Evolutionary conservation across 2,329 filamentous ascomycete genomes (phyloP), one percentile per base, ranked within the genome.

Genomic region (Cercospora beticola): DNA sequence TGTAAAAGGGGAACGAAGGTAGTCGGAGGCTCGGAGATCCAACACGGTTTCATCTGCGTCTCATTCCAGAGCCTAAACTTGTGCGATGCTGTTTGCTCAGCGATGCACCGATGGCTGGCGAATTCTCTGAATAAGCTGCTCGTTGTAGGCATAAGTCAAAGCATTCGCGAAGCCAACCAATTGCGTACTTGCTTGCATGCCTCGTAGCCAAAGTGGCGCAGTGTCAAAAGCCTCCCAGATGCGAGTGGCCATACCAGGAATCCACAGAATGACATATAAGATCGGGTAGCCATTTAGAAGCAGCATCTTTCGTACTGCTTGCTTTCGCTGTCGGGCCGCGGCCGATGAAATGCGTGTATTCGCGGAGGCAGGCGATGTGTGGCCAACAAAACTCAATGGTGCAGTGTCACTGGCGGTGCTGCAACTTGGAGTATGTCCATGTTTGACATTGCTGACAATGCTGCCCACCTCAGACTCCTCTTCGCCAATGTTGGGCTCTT

Each of bases 201-300:
- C 70, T 64, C 56, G 64, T 31, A 73, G 60, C 72, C 70, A 73
- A 3, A 61, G 60, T 12, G 72, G 70, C 26, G 68, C 68, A 12
- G 36, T 18, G 10, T 66, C 67, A 28, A 69, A 65, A 5, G 70
- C 67, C 54, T 73, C 70, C 16, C 33, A 65, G 10, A 73, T 68
- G 4, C 72, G 70, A 26, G 72, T 73, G 21, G 69, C 65, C 46
- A 79, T 79, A 8, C 77, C 78, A 0, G 78, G 78, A 5, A 77
- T 68, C 77, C 78, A 79, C 2, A 79, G 72, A 2, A 78, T 69
- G 33, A 79, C 72, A 65, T 79, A 79, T 1, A 76, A 68, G 14
- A 78, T 70, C 0, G 78, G 78, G 52, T 79, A 79, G 7, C 76
- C 76, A 60, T 79, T 79, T 4, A 79, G 68, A 0, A 78, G 68